phyloP scores from a whole-genome alignment of 1,139 yeast species.

The Kurtzmaniella quercitrusa region DNA sequence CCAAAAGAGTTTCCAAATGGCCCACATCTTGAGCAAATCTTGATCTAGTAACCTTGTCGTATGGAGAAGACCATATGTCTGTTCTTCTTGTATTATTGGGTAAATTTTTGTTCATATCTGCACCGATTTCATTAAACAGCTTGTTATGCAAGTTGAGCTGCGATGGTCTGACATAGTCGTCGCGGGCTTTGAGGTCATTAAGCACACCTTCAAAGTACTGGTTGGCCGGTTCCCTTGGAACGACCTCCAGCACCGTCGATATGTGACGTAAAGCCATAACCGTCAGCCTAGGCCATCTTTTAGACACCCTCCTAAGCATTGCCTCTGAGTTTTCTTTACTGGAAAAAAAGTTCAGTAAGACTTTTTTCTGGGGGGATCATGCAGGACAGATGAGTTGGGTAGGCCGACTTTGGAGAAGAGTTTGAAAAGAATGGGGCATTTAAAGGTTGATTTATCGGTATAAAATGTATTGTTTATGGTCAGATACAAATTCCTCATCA shows the following conservation, averaged over 20 bases:
- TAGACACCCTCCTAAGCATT: neutral
- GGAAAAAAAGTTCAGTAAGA: neutral
- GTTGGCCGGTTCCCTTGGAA: conserved; percentile 72
- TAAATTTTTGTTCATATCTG: conserved; percentile 10
- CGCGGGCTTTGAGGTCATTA: conserved; percentile 6
- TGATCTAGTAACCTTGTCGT: conserved; percentile 41
- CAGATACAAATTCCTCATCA: too few species aligned
- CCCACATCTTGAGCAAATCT: conserved; percentile 55
- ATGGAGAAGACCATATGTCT: conserved; percentile 36
- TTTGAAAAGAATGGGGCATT: too few species aligned
- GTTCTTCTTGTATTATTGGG: conserved; percentile 18
- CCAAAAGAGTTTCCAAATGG: conserved; percentile 73
- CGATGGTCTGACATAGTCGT: conserved; percentile 1
- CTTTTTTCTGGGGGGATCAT: neutral
- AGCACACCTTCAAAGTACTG: conserved; percentile 6
- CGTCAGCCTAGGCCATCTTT: neutral
- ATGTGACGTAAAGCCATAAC: neutral
- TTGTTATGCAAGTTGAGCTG: conserved; percentile 14
- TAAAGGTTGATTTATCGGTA: too few species aligned
- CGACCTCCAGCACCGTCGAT: conserved; percentile 82
- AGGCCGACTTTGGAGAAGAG: too few species aligned
- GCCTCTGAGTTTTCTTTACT: neutral
- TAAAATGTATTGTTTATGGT: too few species aligned
- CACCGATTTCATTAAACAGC: conserved; percentile 21
- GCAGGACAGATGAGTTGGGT: neutral